These are phyloP conservation scores for Rhazya stricta DNA, from an alignment of 257 asterid genomes.

Conservation along the genomic window DNA sequence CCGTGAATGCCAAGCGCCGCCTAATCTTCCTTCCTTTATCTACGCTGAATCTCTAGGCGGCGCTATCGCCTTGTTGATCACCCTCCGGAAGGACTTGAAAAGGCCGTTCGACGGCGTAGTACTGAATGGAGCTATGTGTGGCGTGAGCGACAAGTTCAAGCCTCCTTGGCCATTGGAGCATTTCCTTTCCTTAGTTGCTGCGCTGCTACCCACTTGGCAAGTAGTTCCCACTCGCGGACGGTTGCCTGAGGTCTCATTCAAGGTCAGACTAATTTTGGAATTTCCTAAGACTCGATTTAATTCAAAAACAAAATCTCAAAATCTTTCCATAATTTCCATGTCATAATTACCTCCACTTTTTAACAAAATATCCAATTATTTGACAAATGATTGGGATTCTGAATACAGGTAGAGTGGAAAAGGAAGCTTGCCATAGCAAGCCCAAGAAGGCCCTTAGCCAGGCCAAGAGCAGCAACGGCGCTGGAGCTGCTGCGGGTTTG, in stretches of 20 bases:
- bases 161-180: conserved; percentile 99
- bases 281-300: neutral
- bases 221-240: conserved; percentile 93
- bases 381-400: neutral
- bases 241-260: conserved; percentile 64
- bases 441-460: conserved; percentile 55
- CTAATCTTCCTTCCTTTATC: conserved; percentile 56
- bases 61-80: conserved; percentile 73
- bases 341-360: neutral
- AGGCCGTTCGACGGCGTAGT: conserved; percentile 69
- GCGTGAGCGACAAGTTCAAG: conserved; percentile 83
- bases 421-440: conserved; percentile 74
- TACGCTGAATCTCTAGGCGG: conserved; percentile 93
- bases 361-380: neutral
- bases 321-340: neutral
- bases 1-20: conserved; percentile 37
- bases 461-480: conserved; percentile 97
- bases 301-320: neutral
- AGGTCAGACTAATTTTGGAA: conserved; percentile 37
- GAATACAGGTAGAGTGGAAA: conserved; percentile 85
- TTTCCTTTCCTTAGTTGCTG: conserved; percentile 74
- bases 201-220: conserved; percentile 56
- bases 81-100: conserved; percentile 57
- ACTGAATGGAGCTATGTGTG: conserved; percentile 93
- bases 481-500: conserved; percentile 70